These are phyloP conservation scores for Solanum chacoense DNA, from an alignment of 305 asterid species.

Conservation along the genomic window DNA sequence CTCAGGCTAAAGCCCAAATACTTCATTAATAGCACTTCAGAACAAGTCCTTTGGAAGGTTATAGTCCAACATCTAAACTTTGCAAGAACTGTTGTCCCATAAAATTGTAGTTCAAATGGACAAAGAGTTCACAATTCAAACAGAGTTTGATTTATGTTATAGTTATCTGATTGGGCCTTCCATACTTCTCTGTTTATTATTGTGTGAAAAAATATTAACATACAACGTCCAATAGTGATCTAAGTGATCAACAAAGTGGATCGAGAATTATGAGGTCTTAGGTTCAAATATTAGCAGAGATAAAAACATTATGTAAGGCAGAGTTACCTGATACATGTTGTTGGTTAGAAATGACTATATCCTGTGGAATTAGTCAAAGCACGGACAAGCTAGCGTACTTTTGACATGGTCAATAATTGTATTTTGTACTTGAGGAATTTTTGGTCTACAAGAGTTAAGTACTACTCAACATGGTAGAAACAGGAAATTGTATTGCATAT, in stretches of 20 bases:
- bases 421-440: background rate
- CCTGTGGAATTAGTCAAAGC: background rate
- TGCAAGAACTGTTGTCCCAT: background rate
- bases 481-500: background rate
- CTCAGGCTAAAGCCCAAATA: background rate
- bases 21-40: background rate
- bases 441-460: background rate
- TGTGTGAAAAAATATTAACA: background rate
- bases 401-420: background rate
- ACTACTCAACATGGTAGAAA: background rate
- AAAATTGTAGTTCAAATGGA: background rate
- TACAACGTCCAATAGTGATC: background rate
- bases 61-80: background rate
- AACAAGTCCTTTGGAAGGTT: background rate
- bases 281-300: background rate
- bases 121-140: background rate
- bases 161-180: background rate
- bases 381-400: background rate
- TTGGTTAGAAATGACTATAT: rapidly evolving
- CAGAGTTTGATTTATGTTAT: background rate
- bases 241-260: background rate
- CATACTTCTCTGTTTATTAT: background rate
- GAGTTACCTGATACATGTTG: background rate
- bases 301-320: background rate
- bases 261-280: background rate